phyloP scores from a whole-genome alignment of 1,284 basidiomycete genomes.

The Meira nashicola region DNA sequence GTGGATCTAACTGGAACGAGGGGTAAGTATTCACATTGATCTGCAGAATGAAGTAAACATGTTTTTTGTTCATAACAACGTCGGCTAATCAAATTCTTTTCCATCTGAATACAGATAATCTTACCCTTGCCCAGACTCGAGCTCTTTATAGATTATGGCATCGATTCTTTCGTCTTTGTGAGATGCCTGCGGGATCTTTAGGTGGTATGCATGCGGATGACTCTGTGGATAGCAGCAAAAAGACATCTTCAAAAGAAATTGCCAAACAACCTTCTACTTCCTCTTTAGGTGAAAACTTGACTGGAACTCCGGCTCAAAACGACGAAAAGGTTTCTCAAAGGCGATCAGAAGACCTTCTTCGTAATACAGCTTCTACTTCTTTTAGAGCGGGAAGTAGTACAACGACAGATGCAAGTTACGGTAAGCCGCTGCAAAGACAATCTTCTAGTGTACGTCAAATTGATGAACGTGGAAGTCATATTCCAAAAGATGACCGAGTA shows the following conservation, averaged over 20 bases:
- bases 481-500: constrained; percentile 38
- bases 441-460: neutral
- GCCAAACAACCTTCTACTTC: neutral
- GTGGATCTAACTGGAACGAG: neutral
- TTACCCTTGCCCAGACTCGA: constrained; percentile 32
- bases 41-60: too few species aligned
- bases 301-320: constrained; percentile 14
- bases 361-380: neutral
- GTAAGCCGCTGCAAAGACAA: neutral
- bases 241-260: neutral
- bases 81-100: neutral
- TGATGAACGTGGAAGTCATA: constrained; percentile 11
- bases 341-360: neutral
- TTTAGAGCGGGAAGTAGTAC: too few species aligned
- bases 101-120: constrained; percentile 21
- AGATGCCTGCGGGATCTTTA: constrained; percentile 19
- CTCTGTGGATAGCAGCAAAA: neutral
- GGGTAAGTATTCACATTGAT: neutral
- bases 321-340: neutral
- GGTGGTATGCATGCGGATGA: neutral
- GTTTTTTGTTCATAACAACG: neutral
- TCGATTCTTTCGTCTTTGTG: constrained; percentile 41
- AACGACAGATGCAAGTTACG: neutral
- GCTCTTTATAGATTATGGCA: constrained; percentile 45
- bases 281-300: constrained; percentile 19